Percentiles rank a stretch among this genome's conserved stretches.
phyloP scores from a whole-genome alignment of 2,329 filamentous ascomycete genomes.

The Diaporthe sp. region DNA sequence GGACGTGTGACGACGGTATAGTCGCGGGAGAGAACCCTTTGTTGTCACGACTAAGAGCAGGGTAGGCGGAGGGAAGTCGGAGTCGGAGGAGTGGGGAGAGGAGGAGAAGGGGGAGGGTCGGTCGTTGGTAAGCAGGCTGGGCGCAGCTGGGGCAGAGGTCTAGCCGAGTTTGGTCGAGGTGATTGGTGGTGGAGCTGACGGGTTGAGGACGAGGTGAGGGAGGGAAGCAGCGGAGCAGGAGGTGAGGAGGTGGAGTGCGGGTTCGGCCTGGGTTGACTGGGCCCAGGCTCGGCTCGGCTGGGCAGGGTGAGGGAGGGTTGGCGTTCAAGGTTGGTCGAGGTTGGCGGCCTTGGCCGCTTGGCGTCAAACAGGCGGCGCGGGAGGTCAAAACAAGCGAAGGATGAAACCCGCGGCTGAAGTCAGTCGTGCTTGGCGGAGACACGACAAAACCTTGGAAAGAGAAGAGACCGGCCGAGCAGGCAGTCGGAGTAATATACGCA shows the following conservation, averaged over 20 bases:
- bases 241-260: slow-evolving; percentile 19
- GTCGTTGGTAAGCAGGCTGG: slow-evolving; percentile 20
- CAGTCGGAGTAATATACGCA: neutral
- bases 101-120: neutral
- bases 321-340: slow-evolving; percentile 3
- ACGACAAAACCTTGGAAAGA: slow-evolving; percentile 16
- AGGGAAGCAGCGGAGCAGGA: slow-evolving; percentile 5
- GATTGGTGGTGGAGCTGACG: slow-evolving; percentile 19
- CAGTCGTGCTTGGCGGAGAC: slow-evolving; percentile 25
- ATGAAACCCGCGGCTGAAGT: slow-evolving; percentile 29
- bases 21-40: slow-evolving; percentile 10
- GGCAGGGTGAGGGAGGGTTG: slow-evolving; percentile 14
- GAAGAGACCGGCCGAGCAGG: neutral
- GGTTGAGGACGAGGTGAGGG: neutral
- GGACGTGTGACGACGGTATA: neutral
- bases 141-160: slow-evolving; percentile 4
- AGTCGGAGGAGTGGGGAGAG: neutral
- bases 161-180: slow-evolving; percentile 25
- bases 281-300: slow-evolving; percentile 25
- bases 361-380: slow-evolving; percentile 21
- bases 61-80: neutral
- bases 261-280: slow-evolving; percentile 22
- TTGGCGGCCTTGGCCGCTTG: slow-evolving; percentile 23
- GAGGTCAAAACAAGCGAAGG: slow-evolving; percentile 30
- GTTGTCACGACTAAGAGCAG: neutral